A percentile compares a stretch with the other conserved stretches of the same genome.
Evolutionary conservation across 169 alveolate genomes (phyloP).

Genomic region (Plasmodium malariae): DNA sequence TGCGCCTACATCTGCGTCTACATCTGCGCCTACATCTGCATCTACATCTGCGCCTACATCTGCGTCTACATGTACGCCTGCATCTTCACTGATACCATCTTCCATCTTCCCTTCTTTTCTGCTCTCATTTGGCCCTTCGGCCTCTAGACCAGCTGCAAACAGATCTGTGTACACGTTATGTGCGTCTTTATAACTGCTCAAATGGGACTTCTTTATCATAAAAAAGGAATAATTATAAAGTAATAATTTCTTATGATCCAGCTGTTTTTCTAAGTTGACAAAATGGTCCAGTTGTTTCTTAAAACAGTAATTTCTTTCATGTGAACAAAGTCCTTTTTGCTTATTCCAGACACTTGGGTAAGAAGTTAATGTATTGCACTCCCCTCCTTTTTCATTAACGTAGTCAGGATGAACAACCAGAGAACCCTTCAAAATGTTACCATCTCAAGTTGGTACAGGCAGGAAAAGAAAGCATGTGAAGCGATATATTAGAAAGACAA

Average conservation of each 20-base stretch:
- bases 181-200: background rate
- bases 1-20: background rate
- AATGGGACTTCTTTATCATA: constrained; percentile 16
- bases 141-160: background rate
- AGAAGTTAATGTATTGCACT: constrained; percentile 20
- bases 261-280: constrained; percentile 10
- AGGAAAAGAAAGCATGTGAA: background rate
- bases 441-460: constrained; percentile 7
- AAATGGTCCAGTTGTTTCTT: constrained; percentile 26
- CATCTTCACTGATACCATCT: too few species aligned
- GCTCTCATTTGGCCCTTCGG: background rate
- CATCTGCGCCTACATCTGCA: background rate
- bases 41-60: background rate
- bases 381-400: constrained; percentile 32
- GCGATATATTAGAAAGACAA: background rate
- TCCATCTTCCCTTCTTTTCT: background rate
- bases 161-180: background rate
- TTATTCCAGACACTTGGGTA: constrained; percentile 36
- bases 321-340: constrained; percentile 29
- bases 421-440: constrained; percentile 14
- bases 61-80: background rate
- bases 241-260: background rate
- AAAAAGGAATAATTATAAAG: constrained; percentile 33
- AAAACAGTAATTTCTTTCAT: constrained; percentile 15
- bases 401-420: constrained; percentile 13